Conservation (phyloP, 2,329 filamentous ascomycete species). For the Leptographium wingfieldii region DNA sequence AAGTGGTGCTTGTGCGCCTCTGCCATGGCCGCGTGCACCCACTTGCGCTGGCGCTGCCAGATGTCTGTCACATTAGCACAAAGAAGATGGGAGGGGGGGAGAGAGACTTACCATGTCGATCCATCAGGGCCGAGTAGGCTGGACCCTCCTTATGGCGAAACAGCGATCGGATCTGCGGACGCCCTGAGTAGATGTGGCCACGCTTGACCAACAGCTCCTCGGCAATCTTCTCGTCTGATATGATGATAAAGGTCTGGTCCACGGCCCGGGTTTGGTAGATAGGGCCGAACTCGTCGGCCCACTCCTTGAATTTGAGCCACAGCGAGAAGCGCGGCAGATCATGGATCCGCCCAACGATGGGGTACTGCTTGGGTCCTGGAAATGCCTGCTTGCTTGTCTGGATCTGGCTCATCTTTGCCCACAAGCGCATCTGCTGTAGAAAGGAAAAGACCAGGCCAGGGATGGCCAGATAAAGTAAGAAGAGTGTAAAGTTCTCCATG, state of each 20-base stretch:
- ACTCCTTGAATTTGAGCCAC: slow-evolving; percentile 39
- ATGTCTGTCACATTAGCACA: slow-evolving; percentile 20
- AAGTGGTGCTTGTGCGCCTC: slow-evolving; percentile 26
- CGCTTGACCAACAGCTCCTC: slow-evolving; percentile 35
- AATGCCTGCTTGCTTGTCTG: slow-evolving; percentile 20
- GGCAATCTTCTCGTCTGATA: slow-evolving; percentile 35
- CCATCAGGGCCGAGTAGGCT: slow-evolving; percentile 37
- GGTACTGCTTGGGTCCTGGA: slow-evolving; percentile 33
- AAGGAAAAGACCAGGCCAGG: slow-evolving; percentile 30
- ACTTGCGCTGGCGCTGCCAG: slow-evolving; percentile 37
- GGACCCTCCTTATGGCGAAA: slow-evolving; percentile 36
- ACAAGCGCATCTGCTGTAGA: slow-evolving; percentile 24
- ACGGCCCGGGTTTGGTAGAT: slow-evolving; percentile 30
- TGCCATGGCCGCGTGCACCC: slow-evolving; percentile 34
- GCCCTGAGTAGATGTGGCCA: slow-evolving; percentile 36
- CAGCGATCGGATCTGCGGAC: slow-evolving; percentile 36
- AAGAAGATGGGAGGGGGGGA: not conserved
- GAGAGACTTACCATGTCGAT: slow-evolving; percentile 28
- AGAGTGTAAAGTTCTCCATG: slow-evolving; percentile 27
- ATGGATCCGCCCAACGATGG: slow-evolving; percentile 34
- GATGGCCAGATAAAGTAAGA: slow-evolving; percentile 32
- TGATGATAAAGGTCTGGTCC: slow-evolving; percentile 28
- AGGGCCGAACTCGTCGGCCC: slow-evolving; percentile 28
- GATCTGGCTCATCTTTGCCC: slow-evolving; percentile 17
- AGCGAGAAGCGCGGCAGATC: slow-evolving; percentile 32